These are phyloP conservation scores for Botrytis aclada DNA, from an alignment of 2,329 filamentous ascomycete genomes.

Conservation along the genomic window DNA sequence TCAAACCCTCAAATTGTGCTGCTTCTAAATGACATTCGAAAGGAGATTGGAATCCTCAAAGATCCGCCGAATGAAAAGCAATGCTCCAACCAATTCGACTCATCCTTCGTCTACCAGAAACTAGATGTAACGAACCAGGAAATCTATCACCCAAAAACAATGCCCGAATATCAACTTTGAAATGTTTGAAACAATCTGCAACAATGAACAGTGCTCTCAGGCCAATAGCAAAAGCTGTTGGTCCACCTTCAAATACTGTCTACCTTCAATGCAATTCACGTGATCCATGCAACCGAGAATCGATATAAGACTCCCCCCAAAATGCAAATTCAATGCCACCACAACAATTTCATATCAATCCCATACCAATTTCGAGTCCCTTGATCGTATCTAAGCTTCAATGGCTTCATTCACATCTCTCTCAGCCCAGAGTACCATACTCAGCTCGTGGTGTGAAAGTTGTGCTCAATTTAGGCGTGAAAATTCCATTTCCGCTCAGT, in stretches of 20 bases:
- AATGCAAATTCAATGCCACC: background rate
- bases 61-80: background rate
- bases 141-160: background rate
- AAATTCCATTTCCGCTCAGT: slow-evolving; percentile 15
- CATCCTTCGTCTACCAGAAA: background rate
- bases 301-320: background rate
- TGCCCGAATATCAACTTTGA: background rate
- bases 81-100: background rate
- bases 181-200: background rate
- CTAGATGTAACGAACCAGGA: background rate
- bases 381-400: background rate
- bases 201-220: background rate
- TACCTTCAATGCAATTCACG: background rate
- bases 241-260: background rate
- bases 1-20: background rate
- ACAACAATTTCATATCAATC: background rate
- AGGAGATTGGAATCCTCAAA: background rate
- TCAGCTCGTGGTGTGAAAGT: slow-evolving; percentile 8
- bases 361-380: background rate
- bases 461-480: background rate
- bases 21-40: background rate
- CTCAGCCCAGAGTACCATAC: slow-evolving; percentile 10
- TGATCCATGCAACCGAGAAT: background rate
- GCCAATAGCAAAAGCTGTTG: too few species aligned
- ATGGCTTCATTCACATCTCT: background rate